Base-by-base conservation (phyloP, 2,329 filamentous ascomycete genomes). In the Penicillium sp. region DNA sequence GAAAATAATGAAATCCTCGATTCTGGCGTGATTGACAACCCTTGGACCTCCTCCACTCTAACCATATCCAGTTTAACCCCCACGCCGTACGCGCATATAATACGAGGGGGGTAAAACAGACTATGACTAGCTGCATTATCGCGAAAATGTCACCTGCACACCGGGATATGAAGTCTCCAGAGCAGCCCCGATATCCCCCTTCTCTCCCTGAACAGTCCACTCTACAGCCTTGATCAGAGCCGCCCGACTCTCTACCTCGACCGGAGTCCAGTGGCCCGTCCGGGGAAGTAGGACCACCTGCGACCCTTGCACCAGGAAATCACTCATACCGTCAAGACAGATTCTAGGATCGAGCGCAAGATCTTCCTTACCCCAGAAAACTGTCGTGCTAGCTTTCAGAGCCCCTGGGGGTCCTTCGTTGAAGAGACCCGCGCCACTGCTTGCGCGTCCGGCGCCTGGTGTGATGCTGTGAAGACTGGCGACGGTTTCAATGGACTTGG, bases 321-420 rank as follows among this genome's bases (percentile, higher is more conserved):
- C 79, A 1, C 72, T 72, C 22, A 84, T 76, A 0, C 81, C 81
- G 48, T 82, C 79, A 24, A 85, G 65, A 24, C 74, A 77, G 27
- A 85, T 67, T 11, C 71, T 67, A 40, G 67, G 68, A 46, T 82
- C 77, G 36, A 85, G 74, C 5, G 81, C 82, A 10, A 72, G 62
- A 62, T 86, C 83, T 21, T 73, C 62, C 59, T 78, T 68, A 2
- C 82, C 83, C 71, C 81, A 82, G 39, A 86, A 57, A 16, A 85
- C 64, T 5, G 81, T 84, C 13, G 79, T 72, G 16, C 77, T 77
- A 10, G 79, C 81, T 54, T 78, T 79, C 21, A 85, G 66, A 3
- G 73, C 67, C 3, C 80, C 81, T 10, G 69, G 61, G 3, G 75
- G 75, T 0, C 71, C 74, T 6, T 75, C 72, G 24, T 77, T 73